A percentile compares a stretch with the other conserved stretches of the same genome.
Conservation (phyloP, 108 stramenopile species). For the Cyclotella sp. region DNA sequence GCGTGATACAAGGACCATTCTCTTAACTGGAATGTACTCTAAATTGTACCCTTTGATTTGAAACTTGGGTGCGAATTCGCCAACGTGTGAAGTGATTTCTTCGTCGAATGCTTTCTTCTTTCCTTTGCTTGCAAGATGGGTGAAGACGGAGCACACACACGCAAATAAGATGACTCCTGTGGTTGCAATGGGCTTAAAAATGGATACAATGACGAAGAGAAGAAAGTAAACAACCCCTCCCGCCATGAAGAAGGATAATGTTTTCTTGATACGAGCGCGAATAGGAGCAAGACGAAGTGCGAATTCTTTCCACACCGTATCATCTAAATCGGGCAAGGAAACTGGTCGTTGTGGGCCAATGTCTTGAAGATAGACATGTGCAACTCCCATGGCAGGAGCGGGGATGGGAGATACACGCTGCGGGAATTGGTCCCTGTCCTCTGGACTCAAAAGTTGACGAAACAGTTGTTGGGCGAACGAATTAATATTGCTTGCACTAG, state of each 20-base stretch:
- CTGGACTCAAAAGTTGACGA: not conserved
- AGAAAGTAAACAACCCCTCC: not conserved
- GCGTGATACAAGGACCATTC: not conserved
- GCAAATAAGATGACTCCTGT: not conserved
- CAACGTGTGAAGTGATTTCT: not conserved
- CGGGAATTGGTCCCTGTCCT: not conserved
- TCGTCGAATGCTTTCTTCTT: slow-evolving; percentile 2
- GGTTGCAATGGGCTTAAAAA: not conserved
- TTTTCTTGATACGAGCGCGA: not conserved
- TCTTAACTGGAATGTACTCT: not conserved
- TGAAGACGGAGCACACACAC: not conserved
- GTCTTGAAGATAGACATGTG: not conserved
- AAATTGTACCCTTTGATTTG: not conserved
- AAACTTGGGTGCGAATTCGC: slow-evolving; percentile 8
- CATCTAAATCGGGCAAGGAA: not conserved
- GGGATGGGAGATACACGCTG: slow-evolving; percentile 11
- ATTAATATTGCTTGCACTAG: no score
- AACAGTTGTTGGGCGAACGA: no score
- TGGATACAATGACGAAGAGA: not conserved
- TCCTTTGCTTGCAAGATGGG: not conserved
- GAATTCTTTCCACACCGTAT: not conserved
- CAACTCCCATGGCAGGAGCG: not conserved
- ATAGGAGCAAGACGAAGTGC: not conserved
- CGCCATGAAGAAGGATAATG: not conserved
- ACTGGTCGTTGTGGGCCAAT: not conserved